phyloP scores from a whole-genome alignment of 2,329 filamentous ascomycete species.

The Arachnomyces sp. region DNA sequence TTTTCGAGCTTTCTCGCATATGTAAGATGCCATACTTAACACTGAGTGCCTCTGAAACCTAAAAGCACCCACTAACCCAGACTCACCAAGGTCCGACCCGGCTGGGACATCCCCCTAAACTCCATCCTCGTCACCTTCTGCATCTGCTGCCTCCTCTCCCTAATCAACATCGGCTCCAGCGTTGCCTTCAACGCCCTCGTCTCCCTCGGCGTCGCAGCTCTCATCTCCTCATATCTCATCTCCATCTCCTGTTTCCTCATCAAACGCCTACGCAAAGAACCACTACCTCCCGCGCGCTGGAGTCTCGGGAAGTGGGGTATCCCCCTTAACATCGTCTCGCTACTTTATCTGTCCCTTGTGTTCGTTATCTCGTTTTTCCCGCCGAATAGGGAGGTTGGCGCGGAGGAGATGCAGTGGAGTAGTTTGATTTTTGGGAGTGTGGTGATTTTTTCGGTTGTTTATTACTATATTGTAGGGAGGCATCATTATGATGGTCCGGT shows the following conservation, averaged over 20 bases:
- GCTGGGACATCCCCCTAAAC: constrained; percentile 19
- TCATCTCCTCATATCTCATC: constrained; percentile 35
- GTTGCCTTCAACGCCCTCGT: constrained; percentile 37
- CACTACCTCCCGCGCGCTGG: constrained; percentile 29
- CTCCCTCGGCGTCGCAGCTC: constrained; percentile 29
- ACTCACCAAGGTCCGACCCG: constrained; percentile 10
- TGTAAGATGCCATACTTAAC: constrained; percentile 13
- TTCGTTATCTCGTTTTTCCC: constrained; percentile 24
- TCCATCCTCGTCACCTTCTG: constrained; percentile 20
- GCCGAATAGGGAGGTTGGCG: constrained; percentile 11
- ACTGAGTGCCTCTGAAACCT: neutral
- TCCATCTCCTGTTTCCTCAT: constrained; percentile 32
- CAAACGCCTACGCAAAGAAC: constrained; percentile 24
- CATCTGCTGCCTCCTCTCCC: constrained; percentile 30
- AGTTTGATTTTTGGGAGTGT: constrained; percentile 21
- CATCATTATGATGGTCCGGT: constrained; percentile 25
- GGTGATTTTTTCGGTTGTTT: constrained; percentile 18
- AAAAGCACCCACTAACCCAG: too few relatives aligned
- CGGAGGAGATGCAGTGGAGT: constrained; percentile 23
- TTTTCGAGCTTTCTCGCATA: constrained; percentile 20
- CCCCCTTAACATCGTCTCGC: constrained; percentile 25
- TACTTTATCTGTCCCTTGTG: constrained; percentile 16
- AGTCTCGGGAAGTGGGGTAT: constrained; percentile 33
- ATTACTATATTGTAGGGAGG: constrained; percentile 20
- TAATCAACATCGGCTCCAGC: constrained; percentile 40